Evolutionary conservation across 441 rosid genomes (phyloP).

Genomic region (Populus hybrid): DNA sequence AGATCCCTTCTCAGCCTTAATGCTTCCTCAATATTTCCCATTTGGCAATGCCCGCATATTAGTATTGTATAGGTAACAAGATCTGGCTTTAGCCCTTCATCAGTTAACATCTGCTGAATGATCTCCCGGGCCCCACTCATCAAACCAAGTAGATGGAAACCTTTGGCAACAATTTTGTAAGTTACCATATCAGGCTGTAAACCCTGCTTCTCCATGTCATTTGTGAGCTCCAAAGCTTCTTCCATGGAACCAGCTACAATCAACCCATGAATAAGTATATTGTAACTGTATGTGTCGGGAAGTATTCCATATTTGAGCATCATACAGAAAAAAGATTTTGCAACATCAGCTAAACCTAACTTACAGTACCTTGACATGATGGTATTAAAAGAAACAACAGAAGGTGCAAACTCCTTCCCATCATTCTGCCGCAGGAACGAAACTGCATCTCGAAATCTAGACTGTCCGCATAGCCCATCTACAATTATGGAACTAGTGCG

Average conservation of each 20-base stretch:
- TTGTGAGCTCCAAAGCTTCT: slow-evolving; percentile 57
- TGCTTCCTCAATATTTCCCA: slow-evolving; percentile 54
- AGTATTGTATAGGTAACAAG: slow-evolving; percentile 45
- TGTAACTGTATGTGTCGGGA: slow-evolving; percentile 68
- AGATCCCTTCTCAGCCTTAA: slow-evolving; percentile 48
- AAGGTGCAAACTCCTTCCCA: slow-evolving; percentile 44
- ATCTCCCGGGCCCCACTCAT: slow-evolving; percentile 45
- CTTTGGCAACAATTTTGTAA: slow-evolving; percentile 60
- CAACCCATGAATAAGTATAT: slow-evolving; percentile 73
- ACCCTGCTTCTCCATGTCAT: slow-evolving; percentile 60
- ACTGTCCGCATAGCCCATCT: slow-evolving; percentile 65
- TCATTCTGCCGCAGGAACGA: slow-evolving; percentile 42
- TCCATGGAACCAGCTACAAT: slow-evolving; percentile 61
- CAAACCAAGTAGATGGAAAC: slow-evolving; percentile 49
- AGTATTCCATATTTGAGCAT: slow-evolving; percentile 68
- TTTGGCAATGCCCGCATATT: slow-evolving; percentile 56
- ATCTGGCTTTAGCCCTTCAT: slow-evolving; percentile 54
- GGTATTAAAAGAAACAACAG: slow-evolving; percentile 63
- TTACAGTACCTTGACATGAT: slow-evolving; percentile 65
- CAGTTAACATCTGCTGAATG: slow-evolving; percentile 37
- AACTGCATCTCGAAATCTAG: slow-evolving; percentile 57
- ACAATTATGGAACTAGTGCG: slow-evolving; percentile 57
- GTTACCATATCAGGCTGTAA: slow-evolving; percentile 69
- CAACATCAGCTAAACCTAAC: slow-evolving; percentile 59
- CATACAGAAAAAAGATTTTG: slow-evolving; percentile 63